A percentile compares a stretch with the other conserved stretches of the same genome.
Evolutionary conservation across 2,329 filamentous ascomycete genomes (phyloP).

Genomic region (Tolypocladium tropicale): DNA sequence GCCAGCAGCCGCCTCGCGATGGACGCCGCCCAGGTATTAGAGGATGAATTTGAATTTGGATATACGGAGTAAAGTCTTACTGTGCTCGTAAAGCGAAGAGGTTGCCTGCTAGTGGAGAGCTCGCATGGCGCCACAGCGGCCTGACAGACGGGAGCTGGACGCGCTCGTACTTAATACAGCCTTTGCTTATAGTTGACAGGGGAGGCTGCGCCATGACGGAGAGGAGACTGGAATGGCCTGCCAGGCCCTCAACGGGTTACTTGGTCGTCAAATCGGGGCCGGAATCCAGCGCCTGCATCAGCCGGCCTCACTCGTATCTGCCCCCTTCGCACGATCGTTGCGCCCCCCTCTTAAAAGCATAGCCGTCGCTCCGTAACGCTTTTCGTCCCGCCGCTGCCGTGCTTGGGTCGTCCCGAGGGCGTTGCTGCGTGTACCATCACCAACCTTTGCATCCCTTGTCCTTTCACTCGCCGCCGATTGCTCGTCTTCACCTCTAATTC

Average conservation of each 20-base stretch:
- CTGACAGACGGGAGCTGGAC: background rate
- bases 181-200: background rate
- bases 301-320: background rate
- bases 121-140: background rate
- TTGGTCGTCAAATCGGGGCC: too few species aligned
- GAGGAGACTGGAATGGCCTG: background rate
- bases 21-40: too few species aligned
- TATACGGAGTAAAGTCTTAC: background rate
- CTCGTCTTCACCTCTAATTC: background rate
- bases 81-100: background rate
- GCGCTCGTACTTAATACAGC: background rate
- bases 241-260: background rate
- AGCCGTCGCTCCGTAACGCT: too few species aligned
- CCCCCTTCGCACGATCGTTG: background rate
- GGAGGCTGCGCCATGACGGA: background rate
- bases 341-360: too few species aligned
- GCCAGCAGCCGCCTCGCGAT: background rate
- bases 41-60: background rate
- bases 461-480: background rate
- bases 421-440: background rate
- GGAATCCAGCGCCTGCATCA: too few species aligned
- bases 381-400: background rate
- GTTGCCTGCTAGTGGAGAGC: background rate
- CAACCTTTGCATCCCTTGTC: background rate
- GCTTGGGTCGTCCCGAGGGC: background rate